A percentile compares a stretch with the other conserved stretches of the same genome.
phyloP scores from a whole-genome alignment of 176 grass and related monocot genomes.

The Cenchrus americanus region DNA sequence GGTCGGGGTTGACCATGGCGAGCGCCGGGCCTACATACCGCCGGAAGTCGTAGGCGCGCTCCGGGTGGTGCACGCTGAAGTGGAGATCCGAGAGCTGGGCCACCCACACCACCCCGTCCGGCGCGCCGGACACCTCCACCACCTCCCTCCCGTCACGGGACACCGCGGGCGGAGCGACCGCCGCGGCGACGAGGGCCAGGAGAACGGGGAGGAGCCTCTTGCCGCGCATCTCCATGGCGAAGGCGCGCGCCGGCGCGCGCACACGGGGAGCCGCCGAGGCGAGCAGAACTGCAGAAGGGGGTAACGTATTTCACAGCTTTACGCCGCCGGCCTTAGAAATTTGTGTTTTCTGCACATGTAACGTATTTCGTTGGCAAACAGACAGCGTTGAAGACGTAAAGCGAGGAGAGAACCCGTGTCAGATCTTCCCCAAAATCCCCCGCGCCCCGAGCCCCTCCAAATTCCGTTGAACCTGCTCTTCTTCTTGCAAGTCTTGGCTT shows the following conservation, averaged over 20 bases:
- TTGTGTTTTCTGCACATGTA: neutral
- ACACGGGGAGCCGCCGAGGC: too few species aligned
- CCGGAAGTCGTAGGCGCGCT: conserved; percentile 85
- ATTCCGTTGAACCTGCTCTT: too few species aligned
- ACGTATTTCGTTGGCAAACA: too few species aligned
- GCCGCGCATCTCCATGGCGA: conserved; percentile 36
- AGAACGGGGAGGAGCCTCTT: conserved; percentile 34
- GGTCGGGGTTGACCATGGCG: conserved; percentile 73
- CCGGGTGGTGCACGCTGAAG: conserved; percentile 93
- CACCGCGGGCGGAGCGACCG: neutral
- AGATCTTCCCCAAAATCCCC: too few species aligned
- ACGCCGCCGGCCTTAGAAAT: neutral
- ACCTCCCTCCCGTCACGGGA: conserved; percentile 35
- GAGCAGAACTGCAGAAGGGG: too few species aligned
- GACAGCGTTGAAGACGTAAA: too few species aligned
- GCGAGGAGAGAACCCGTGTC: too few species aligned
- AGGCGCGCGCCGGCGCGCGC: conserved; percentile 2
- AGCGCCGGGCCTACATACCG: conserved; percentile 79
- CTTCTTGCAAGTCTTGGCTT: too few species aligned
- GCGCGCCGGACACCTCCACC: conserved; percentile 65
- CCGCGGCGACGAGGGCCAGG: conserved; percentile 41
- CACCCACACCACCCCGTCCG: conserved; percentile 79
- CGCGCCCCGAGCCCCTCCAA: too few species aligned
- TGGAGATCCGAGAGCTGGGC: conserved; percentile 96
- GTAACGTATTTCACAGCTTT: neutral